Base-by-base conservation (phyloP, 306 rosid genomes). In the Senna tora region DNA sequence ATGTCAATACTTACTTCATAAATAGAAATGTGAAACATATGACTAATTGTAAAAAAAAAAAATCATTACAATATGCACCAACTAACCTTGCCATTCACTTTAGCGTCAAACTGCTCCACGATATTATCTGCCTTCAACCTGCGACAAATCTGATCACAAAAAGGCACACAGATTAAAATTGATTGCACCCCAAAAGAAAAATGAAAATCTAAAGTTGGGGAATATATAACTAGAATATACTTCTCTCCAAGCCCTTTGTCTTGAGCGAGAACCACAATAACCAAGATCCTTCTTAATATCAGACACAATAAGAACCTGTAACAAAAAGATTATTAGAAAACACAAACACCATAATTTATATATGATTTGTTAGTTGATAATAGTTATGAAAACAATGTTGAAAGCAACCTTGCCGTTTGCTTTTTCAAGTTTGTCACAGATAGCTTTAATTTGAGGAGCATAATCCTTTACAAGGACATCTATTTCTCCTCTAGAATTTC, bases 201-300 rank as follows among this genome's bases (percentile, higher is more conserved):
- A 10, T 49, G 15, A 20, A 59, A 65, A 51, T 13, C 41, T 47
- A n/a, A 59, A 75, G 39, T 49, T 43, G 34, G 42, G 34, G 17
- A 33, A 34, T 0, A 49, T 12, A 58, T 32, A 30, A 52, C 21
- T 12, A 61, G 73, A 76, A 62, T 25, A 83, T 72, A 94, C 96
- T 59, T 72, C 80, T 83, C 92, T 89, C 97, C 97, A 91, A 39
- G 83, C 87, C 80, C 77, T 86, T 62, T 86, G 98, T 68, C 79
- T 84, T 15, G 75, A 74, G 39, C 80, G 79, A 22, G 86, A 57
- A 78, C 92, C 89, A 55, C 69, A 60, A 63, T 91, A 94, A 71
- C 95, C 97, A 66, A 91, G 96, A 62, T 89, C 98, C 82, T 84
- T 91, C 77, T 84, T 94, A 33, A 94, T 75, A 76, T 83, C 92